These are phyloP conservation scores for Fusarium pseudograminearum DNA, from an alignment of 2,329 filamentous ascomycete species.

Conservation along the genomic window DNA sequence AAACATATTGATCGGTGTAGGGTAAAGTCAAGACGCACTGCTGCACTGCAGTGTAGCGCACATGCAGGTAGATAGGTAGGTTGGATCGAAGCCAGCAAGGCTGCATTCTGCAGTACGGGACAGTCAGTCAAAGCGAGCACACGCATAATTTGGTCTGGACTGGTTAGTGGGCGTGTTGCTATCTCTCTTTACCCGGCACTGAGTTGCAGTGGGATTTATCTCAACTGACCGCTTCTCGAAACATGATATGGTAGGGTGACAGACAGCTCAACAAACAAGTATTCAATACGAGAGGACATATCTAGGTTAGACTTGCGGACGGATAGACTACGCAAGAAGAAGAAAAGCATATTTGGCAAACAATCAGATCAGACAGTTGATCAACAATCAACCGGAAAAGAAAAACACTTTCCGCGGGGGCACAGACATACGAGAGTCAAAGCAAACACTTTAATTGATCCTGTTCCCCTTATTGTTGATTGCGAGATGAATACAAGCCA, in stretches of 20 bases:
- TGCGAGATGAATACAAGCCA: neutral
- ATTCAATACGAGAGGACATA: slow-evolving; percentile 8
- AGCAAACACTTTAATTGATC: slow-evolving; percentile 21
- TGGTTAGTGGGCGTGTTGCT: slow-evolving; percentile 33
- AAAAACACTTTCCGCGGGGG: neutral
- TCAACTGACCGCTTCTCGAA: slow-evolving; percentile 33
- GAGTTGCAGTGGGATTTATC: slow-evolving; percentile 10
- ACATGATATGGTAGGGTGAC: slow-evolving; percentile 28
- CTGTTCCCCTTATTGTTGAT: slow-evolving; percentile 10
- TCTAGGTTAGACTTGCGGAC: neutral
- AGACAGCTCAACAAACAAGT: slow-evolving; percentile 35
- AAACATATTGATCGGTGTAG: slow-evolving; percentile 39
- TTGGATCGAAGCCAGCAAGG: slow-evolving; percentile 26
- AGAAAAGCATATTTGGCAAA: neutral
- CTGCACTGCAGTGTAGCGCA: slow-evolving; percentile 5
- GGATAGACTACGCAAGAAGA: neutral
- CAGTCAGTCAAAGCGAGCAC: slow-evolving; percentile 9
- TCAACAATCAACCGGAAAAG: slow-evolving; percentile 8
- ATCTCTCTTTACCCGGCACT: slow-evolving; percentile 21
- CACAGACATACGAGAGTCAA: slow-evolving; percentile 4
- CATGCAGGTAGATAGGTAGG: slow-evolving; percentile 22
- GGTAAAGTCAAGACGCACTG: slow-evolving; percentile 14
- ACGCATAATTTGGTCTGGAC: slow-evolving; percentile 6
- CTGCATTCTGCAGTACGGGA: slow-evolving; percentile 19
- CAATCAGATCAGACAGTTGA: neutral